A percentile compares a stretch with the other conserved stretches of the same genome.
Conservation (phyloP, 2,329 filamentous ascomycete species). For the Aaosphaeria arxii region DNA sequence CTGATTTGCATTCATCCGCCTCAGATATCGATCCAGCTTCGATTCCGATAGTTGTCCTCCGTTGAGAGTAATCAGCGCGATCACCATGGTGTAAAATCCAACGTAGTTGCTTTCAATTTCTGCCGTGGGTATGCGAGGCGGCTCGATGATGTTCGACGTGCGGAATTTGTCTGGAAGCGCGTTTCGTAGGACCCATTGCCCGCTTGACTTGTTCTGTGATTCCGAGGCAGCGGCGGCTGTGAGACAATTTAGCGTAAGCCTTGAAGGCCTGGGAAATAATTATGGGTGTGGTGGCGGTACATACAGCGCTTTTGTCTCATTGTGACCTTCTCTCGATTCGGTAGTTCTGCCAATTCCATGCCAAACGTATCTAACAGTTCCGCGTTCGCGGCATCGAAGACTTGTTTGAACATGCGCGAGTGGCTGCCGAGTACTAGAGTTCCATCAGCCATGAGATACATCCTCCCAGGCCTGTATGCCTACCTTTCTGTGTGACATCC, state of each 20-base stretch:
- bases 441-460: no score
- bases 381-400: conserved; percentile 75
- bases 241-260: background rate
- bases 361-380: conserved; percentile 73
- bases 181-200: conserved; percentile 74
- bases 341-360: conserved; percentile 88
- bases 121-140: conserved; percentile 63
- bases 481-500: conserved; percentile 56
- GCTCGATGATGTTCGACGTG: conserved; percentile 61
- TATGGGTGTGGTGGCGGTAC: conserved; percentile 9
- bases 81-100: conserved; percentile 75
- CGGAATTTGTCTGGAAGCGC: conserved; percentile 68
- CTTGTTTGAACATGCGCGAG: conserved; percentile 67
- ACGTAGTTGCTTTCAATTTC: conserved; percentile 75
- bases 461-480: background rate
- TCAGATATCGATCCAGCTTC: conserved; percentile 73
- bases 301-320: conserved; percentile 74
- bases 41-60: conserved; percentile 72
- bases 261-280: background rate
- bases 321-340: conserved; percentile 75
- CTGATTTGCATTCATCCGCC: conserved; percentile 70
- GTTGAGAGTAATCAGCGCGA: conserved; percentile 71
- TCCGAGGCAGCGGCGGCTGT: conserved; percentile 56
- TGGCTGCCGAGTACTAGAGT: conserved; percentile 64
- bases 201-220: conserved; percentile 52